Base-by-base conservation (phyloP, 345 rosid species). In the Carallia brachiata region DNA sequence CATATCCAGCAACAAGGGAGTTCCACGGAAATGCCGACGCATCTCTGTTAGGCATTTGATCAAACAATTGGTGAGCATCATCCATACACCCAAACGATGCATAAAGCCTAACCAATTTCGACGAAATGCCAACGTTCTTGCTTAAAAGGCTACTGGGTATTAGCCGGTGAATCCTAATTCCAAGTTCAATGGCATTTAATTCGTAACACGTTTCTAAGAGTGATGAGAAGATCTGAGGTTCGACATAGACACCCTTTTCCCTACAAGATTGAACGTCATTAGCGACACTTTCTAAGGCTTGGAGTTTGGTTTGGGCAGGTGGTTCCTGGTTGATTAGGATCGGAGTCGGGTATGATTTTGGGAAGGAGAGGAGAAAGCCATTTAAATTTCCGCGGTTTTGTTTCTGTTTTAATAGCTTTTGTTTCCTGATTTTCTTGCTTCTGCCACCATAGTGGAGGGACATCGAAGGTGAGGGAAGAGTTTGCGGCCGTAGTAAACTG, bases 11-110 rank as follows among this genome's bases (percentile, higher is more conserved):
- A 55, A 93, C 85, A 36, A 90, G 89, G 59, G 98, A 90, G 70
- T 93, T 93, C 98, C 98, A 93, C 1, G 91, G 82, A 69, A 93
- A 93, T 18, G 97, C 85, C 0, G 85, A 86, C 1, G 70, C 68
- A 1, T 74, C 68, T 65, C 92, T 69, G 32, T 62, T 84, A 60
- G 84, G 47, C 98, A 93, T 93, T 81, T 83, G 75, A 73, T 93
- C 98, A 62, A 93, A 93, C 88, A 90, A 19, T 52, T 89, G 81
- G 71, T 89, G 97, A 17, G 98, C 97, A 18, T 68, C 75, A 4
- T 84, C 83, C 6, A 89, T 70, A 23, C 18, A 64, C 40, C 97
- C 98, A 27, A 66, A 54, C 0, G 84, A 63, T 0, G 93, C 87
- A 7, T 93, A 93, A 0, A 90, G 17, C 17, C 97, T 71, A 4